phyloP scores from a whole-genome alignment of 106 monocot genomes.

The Dendrobium nobile region DNA sequence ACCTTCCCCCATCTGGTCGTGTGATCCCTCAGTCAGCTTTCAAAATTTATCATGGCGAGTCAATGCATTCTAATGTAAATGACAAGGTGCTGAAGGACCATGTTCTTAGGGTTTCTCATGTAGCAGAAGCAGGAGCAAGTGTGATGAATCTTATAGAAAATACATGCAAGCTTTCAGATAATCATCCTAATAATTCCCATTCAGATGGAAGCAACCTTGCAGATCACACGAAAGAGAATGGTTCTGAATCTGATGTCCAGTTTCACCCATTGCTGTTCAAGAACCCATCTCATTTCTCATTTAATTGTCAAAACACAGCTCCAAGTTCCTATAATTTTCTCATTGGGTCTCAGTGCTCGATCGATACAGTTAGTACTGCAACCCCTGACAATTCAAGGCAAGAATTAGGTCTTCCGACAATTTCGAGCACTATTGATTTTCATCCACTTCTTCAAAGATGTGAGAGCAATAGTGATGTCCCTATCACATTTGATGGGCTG shows the following conservation, averaged over 20 bases:
- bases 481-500: constrained; percentile 1
- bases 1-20: constrained; percentile 81
- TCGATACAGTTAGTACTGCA: not conserved
- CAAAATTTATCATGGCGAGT: constrained; percentile 19
- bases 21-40: constrained; percentile 80
- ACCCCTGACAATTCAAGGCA: not conserved
- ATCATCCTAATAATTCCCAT: not conserved
- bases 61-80: constrained; percentile 13
- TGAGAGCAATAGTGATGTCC: constrained; percentile 14
- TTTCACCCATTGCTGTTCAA: constrained; percentile 85
- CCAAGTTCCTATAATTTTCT: constrained; percentile 31
- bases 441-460: constrained; percentile 71
- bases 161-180: constrained; percentile 13
- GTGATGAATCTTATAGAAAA: constrained; percentile 12
- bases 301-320: constrained; percentile 16
- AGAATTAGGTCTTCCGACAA: not conserved
- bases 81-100: constrained; percentile 10
- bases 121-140: constrained; percentile 12
- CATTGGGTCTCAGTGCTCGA: constrained; percentile 2
- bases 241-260: constrained; percentile 49
- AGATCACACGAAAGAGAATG: constrained; percentile 35
- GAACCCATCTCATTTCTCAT: constrained; percentile 28
- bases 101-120: constrained; percentile 12
- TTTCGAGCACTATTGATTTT: constrained; percentile 50
- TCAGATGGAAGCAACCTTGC: constrained; percentile 14